These are phyloP conservation scores for Aspergillus costaricaensis DNA, from an alignment of 2,329 filamentous ascomycete species.

Conservation along the genomic window DNA sequence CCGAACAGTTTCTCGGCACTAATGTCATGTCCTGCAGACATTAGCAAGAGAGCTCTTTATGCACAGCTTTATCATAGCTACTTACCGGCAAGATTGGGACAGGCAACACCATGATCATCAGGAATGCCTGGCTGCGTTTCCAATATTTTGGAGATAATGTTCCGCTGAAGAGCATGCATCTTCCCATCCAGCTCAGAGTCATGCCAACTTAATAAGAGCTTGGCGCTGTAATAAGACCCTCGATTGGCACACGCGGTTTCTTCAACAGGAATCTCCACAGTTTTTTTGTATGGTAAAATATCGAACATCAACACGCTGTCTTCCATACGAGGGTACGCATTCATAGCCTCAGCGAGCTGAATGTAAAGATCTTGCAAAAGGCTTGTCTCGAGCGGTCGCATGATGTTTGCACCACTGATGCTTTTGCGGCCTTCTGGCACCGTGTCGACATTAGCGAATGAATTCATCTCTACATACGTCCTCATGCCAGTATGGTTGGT, in stretches of 20 bases:
- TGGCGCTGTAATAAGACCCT: slow-evolving; percentile 10
- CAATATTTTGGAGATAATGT: slow-evolving; percentile 1
- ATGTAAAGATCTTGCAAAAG: slow-evolving; percentile 2
- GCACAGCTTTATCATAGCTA: not conserved
- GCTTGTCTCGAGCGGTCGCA: not conserved
- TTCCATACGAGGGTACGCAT: not conserved
- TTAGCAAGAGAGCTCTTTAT: not conserved
- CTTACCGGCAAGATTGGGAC: slow-evolving; percentile 17
- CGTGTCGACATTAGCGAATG: slow-evolving; percentile 10
- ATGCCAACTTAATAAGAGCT: slow-evolving; percentile 11
- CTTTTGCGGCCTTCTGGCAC: slow-evolving; percentile 12
- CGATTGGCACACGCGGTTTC: slow-evolving; percentile 14
- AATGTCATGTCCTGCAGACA: slow-evolving; percentile 7
- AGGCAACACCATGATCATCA: not conserved
- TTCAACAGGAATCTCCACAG: slow-evolving; percentile 8
- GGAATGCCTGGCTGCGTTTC: not conserved
- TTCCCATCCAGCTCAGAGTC: slow-evolving; percentile 5
- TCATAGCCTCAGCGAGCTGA: slow-evolving; percentile 6
- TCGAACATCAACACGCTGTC: slow-evolving; percentile 15
- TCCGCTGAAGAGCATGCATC: not conserved
- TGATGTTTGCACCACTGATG: slow-evolving; percentile 6
- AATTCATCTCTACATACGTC: slow-evolving; percentile 10
- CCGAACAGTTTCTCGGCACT: slow-evolving; percentile 6
- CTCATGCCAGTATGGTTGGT: slow-evolving; percentile 1
- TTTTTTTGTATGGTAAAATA: slow-evolving; percentile 9